phyloP scores from a whole-genome alignment of 2,329 filamentous ascomycete species.

The Sphaceloma murrayae region DNA sequence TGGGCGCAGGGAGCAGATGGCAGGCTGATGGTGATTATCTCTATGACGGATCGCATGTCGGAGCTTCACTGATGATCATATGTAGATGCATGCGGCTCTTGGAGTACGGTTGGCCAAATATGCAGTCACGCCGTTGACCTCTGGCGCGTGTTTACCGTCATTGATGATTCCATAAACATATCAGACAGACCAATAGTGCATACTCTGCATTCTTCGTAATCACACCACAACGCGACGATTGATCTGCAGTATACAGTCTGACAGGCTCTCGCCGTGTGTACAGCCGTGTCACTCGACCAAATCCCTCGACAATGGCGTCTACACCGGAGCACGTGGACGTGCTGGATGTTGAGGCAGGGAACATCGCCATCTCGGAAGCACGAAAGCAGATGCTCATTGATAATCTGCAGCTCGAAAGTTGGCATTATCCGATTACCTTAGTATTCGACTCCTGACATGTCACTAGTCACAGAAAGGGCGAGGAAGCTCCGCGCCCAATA shows the following conservation, averaged over 20 bases:
- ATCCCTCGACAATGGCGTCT: conserved; percentile 11
- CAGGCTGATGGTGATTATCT: background rate
- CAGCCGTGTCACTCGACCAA: conserved; percentile 11
- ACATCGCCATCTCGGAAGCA: conserved; percentile 30
- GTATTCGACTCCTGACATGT: background rate
- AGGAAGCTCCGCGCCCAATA: conserved; percentile 83
- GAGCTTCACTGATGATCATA: conserved; percentile 7
- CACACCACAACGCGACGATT: no score
- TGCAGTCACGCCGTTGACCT: background rate
- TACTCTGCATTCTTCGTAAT: no score
- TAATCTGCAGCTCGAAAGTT: conserved; percentile 82
- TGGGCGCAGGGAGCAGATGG: background rate
- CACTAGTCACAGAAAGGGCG: conserved; percentile 71
- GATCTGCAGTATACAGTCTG: no score
- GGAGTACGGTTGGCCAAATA: background rate
- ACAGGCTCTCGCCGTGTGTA: background rate
- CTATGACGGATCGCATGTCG: background rate
- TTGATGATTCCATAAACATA: no score
- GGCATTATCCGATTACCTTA: conserved; percentile 19
- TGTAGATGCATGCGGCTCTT: conserved; percentile 12
- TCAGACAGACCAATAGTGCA: no score
- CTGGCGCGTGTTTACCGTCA: conserved; percentile 11
- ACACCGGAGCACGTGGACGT: conserved; percentile 21
- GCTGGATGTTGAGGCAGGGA: conserved; percentile 11
- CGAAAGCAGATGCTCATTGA: conserved; percentile 85